Conservation (phyloP, 2,329 filamentous ascomycete genomes). For the Fusarium piperis region DNA sequence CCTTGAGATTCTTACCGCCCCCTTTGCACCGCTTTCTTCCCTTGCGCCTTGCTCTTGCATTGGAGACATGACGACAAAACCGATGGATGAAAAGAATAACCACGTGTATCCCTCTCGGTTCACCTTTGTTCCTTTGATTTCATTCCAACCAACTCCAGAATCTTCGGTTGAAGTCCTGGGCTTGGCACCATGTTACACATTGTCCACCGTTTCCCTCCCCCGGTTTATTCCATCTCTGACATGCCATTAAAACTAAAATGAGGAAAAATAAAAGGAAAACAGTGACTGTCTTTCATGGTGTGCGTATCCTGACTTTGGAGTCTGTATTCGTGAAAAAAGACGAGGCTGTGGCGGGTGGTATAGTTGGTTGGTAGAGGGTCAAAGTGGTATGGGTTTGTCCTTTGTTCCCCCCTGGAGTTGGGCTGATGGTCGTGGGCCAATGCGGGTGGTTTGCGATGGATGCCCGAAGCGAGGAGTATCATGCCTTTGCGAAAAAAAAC, state of each 20-base stretch:
- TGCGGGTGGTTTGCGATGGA: not conserved
- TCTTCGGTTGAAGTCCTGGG: not conserved
- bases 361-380: not conserved
- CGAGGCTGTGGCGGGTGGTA: not conserved
- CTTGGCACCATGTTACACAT: not conserved
- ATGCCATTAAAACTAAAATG: constrained; percentile 28
- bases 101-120: not conserved
- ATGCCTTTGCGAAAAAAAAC: not conserved
- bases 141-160: not conserved
- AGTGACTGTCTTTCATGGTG: constrained; percentile 5
- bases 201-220: not conserved
- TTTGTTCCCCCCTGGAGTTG: not conserved
- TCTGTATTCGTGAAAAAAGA: constrained; percentile 22
- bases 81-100: constrained; percentile 8
- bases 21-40: constrained; percentile 1
- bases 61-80: not conserved
- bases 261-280: constrained; percentile 3
- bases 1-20: not conserved
- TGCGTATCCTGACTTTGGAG: constrained; percentile 10
- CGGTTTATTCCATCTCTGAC: constrained; percentile 14
- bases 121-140: not conserved
- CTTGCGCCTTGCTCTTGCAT: constrained; percentile 14
- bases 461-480: not conserved
- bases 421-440: not conserved
- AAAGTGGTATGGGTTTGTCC: not conserved